Percentiles rank a stretch among this genome's conserved stretches.
Evolutionary conservation across 2,329 filamentous ascomycete species (phyloP).

Genomic region (Colletotrichum magnum): DNA sequence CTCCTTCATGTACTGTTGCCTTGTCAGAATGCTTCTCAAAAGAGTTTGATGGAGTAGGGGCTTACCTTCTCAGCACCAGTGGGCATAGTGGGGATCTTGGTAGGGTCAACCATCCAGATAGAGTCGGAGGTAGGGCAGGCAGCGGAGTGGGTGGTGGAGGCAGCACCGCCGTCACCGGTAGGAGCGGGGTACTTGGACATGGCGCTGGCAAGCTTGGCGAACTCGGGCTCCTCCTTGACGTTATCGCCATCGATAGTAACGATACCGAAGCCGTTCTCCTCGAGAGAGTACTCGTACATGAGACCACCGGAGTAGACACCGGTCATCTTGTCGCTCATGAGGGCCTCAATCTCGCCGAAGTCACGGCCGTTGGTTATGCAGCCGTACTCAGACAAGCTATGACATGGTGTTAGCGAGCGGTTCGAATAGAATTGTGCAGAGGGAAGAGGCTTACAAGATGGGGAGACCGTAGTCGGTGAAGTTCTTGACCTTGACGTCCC

Average conservation of each 20-base stretch:
- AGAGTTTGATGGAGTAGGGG: not conserved
- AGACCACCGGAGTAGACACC: constrained; percentile 94
- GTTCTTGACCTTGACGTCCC: constrained; percentile 90
- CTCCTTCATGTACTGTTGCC: constrained; percentile 61
- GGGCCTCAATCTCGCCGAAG: constrained; percentile 83
- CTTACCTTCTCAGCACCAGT: constrained; percentile 56
- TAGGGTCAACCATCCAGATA: constrained; percentile 66
- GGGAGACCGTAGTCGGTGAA: constrained; percentile 90
- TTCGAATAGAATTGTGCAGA: not conserved
- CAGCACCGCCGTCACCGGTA: constrained; percentile 64
- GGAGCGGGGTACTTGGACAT: constrained; percentile 65
- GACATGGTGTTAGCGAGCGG: not conserved
- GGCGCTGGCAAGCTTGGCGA: constrained; percentile 65
- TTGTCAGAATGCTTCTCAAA: not conserved
- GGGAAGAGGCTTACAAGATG: constrained; percentile 73
- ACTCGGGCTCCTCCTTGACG: constrained; percentile 75
- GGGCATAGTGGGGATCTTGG: constrained; percentile 67
- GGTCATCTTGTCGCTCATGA: constrained; percentile 90
- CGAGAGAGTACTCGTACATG: constrained; percentile 93
- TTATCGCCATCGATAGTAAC: constrained; percentile 73
- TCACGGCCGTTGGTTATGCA: constrained; percentile 86
- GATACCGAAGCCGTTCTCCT: constrained; percentile 85
- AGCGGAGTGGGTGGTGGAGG: constrained; percentile 60
- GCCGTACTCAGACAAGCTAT: constrained; percentile 88
- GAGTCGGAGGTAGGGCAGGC: constrained; percentile 65